These are phyloP conservation scores for Kodamaea lidongshanica DNA, from an alignment of 805 yeast genomes.

Conservation along the genomic window DNA sequence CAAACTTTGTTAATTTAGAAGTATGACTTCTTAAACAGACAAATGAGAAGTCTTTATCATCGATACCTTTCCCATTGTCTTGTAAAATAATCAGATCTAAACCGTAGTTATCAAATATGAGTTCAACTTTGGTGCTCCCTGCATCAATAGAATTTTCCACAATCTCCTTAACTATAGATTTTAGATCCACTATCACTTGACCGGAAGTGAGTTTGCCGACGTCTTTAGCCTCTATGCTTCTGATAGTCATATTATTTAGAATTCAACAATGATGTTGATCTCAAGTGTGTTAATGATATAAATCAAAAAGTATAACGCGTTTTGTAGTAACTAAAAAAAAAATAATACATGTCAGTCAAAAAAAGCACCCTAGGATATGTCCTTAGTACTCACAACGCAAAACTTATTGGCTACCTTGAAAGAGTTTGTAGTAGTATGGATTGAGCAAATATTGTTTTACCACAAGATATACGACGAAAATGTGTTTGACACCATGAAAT, in stretches of 20 bases:
- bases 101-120: constrained; percentile 67
- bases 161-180: constrained; percentile 75
- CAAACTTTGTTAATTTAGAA: constrained; percentile 54
- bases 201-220: constrained; percentile 82
- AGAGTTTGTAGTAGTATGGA: constrained; percentile 45
- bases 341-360: neutral
- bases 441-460: constrained; percentile 51
- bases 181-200: constrained; percentile 79
- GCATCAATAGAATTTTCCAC: constrained; percentile 89
- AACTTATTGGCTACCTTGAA: constrained; percentile 30
- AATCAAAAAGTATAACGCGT: too few species aligned
- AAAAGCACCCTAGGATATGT: neutral
- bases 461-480: constrained; percentile 48
- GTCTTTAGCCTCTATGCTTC: constrained; percentile 31
- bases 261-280: too few species aligned
- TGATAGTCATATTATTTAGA: constrained; percentile 5
- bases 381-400: constrained; percentile 18
- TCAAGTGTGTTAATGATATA: too few species aligned
- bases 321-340: neutral
- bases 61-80: constrained; percentile 68
- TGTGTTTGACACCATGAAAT: constrained; percentile 39
- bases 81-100: constrained; percentile 58
- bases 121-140: constrained; percentile 56
- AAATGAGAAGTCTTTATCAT: constrained; percentile 41
- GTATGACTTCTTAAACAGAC: constrained; percentile 63